Base-by-base conservation (phyloP, 805 yeast genomes). In the Candida takata region DNA sequence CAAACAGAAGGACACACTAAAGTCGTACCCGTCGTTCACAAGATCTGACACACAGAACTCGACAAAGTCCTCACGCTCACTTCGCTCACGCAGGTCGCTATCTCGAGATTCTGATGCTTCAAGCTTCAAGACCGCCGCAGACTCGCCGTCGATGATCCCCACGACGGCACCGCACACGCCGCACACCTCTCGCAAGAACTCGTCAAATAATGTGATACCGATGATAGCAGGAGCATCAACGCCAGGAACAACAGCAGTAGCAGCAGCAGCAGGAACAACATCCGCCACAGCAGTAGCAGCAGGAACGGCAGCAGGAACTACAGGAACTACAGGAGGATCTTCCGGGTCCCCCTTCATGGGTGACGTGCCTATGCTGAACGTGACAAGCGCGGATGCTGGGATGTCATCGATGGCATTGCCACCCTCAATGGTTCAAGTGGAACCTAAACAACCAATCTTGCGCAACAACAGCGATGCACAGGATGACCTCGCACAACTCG, bases 381-480 rank as follows among this genome's bases (percentile, higher is more conserved):
- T 47, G 20, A 37, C 51, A 7, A 32, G 48, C 20, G 48, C 65
- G 3, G 64, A 64, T 33, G 52, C 55, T 19, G 26, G 26, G 14
- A 43, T 50, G 21, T 43, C 54, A 12, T 33, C 5, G 52, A 54
- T 18, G 44, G 56, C 4, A 38, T 59, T 78, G 37, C 85, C 86
- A 13, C 77, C 82, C 13, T 75, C 84, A 26, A 78, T 82, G 87
- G 64, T 72, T 24, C 77, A 74, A 43, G 63, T 77, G 40, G 82
- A 72, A 47, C 90, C 92, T 14, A 80, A 75, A 48, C 77, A 77
- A 36, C 88, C 92, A 3, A 83, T 83, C 40, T 65, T 83, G 47
- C 66, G 78, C 45, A 65, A 69, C 43, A 67, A 67, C 33, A 66
- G 64, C 45, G 55, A 49, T 24, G 54, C 51, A 4, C 40, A 36